These are phyloP conservation scores for Candolleomyces eurysporus DNA, from an alignment of 768 basidiomycete genomes.

Conservation along the genomic window DNA sequence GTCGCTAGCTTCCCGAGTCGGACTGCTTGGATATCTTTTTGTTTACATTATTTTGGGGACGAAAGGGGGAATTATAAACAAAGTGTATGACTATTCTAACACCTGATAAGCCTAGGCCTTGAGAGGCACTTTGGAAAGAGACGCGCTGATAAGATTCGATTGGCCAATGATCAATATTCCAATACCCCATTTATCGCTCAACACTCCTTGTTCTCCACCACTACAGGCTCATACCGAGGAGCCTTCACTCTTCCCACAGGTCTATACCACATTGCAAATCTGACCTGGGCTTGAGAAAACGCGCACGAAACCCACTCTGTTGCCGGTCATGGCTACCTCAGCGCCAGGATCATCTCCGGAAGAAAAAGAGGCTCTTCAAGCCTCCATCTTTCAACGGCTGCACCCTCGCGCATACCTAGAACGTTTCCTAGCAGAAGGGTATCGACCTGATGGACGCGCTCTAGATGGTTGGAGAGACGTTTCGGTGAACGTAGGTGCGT, in stretches of 20 bases:
- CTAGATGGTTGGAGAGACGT: conserved; percentile 70
- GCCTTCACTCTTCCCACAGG: no score
- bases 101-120: no score
- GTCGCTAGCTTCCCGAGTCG: not conserved
- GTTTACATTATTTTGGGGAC: not conserved
- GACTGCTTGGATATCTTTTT: no score
- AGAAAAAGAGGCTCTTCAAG: conserved; percentile 41
- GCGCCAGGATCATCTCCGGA: conserved; percentile 16
- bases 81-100: not conserved
- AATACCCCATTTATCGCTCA: no score
- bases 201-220: no score
- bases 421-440: conserved; percentile 73
- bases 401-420: conserved; percentile 89
- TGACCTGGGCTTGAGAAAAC: no score
- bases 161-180: no score
- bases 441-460: conserved; percentile 83
- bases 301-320: no score
- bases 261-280: no score
- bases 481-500: conserved; percentile 76
- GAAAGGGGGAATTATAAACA: not conserved
- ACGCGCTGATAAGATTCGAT: not conserved
- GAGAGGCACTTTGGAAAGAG: not conserved
- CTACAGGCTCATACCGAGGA: no score
- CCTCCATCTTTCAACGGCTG: conserved; percentile 76
- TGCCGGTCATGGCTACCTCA: no score